phyloP scores from a whole-genome alignment of 345 rosid genomes.

The Lepidium sativum region DNA sequence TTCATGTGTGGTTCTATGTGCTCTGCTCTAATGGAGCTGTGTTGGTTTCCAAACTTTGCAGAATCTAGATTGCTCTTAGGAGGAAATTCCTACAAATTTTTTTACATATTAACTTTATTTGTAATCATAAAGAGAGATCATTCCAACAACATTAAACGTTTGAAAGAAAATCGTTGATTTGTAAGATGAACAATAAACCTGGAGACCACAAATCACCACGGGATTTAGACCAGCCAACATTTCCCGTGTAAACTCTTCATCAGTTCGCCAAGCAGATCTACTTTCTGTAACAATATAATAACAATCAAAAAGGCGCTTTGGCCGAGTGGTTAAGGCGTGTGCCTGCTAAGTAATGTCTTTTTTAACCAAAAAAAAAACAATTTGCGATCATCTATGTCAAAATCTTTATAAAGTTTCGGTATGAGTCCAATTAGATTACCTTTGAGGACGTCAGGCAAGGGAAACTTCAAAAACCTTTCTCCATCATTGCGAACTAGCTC shows the following conservation, averaged over 20 bases:
- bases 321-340: conserved; percentile 61
- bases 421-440: no score
- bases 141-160: neutral
- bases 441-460: conserved; percentile 75
- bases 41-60: conserved; percentile 51
- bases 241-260: conserved; percentile 66
- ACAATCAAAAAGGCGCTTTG: conserved; percentile 12
- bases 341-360: conserved; percentile 54
- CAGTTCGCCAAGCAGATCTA: conserved; percentile 62
- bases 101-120: neutral
- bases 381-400: neutral
- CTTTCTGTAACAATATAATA: conserved; percentile 13
- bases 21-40: conserved; percentile 45
- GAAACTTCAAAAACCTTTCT: conserved; percentile 61
- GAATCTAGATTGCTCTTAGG: conserved; percentile 62
- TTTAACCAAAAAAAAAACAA: no score
- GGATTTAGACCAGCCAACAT: conserved; percentile 92
- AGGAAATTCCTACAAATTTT: conserved; percentile 58
- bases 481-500: conserved; percentile 84
- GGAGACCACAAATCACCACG: conserved; percentile 41
- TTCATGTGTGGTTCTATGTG: conserved; percentile 54
- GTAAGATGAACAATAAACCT: neutral
- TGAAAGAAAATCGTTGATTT: neutral
- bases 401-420: no score
- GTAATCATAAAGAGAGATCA: neutral